Evolutionary conservation across 305 asterid genomes (phyloP).

Genomic region (Fraxinus xanthoxyloides): DNA sequence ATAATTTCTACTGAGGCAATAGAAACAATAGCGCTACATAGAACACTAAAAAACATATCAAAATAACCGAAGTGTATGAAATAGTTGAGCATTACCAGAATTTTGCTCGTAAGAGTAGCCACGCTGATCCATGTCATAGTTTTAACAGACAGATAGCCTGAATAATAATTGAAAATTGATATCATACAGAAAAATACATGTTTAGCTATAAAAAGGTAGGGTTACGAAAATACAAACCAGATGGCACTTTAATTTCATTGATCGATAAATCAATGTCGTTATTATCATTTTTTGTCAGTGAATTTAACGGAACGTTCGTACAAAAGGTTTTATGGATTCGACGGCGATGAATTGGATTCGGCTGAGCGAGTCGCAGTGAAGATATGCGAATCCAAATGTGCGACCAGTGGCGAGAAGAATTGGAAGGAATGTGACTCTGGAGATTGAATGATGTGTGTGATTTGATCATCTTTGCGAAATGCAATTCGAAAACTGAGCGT

Average conservation of each 20-base stretch:
- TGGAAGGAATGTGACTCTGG: background rate
- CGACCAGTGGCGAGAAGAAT: conserved; percentile 3
- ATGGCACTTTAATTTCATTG: background rate
- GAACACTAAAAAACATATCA: background rate
- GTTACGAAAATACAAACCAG: conserved; percentile 25
- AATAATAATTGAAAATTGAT: background rate
- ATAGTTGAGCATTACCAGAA: conserved; percentile 33
- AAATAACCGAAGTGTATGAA: background rate
- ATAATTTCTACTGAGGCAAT: background rate
- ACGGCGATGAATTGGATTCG: conserved; percentile 18
- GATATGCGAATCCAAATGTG: conserved; percentile 11
- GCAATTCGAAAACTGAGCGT: background rate
- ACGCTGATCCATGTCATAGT: conserved; percentile 36
- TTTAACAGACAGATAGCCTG: conserved; percentile 26
- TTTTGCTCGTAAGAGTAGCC: conserved; percentile 43
- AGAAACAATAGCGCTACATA: background rate
- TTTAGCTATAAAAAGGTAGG: background rate
- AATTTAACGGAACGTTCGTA: background rate
- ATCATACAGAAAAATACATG: background rate
- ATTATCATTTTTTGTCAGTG: background rate
- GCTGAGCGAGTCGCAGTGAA: conserved; percentile 9
- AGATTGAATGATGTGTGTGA: conserved; percentile 23
- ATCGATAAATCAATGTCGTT: conserved; percentile 17
- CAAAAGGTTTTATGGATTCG: conserved; percentile 25
- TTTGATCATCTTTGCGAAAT: conserved; percentile 21